These are phyloP conservation scores for Trypanosoma brucei DNA, from an alignment of 208 protist species.

Conservation along the genomic window DNA sequence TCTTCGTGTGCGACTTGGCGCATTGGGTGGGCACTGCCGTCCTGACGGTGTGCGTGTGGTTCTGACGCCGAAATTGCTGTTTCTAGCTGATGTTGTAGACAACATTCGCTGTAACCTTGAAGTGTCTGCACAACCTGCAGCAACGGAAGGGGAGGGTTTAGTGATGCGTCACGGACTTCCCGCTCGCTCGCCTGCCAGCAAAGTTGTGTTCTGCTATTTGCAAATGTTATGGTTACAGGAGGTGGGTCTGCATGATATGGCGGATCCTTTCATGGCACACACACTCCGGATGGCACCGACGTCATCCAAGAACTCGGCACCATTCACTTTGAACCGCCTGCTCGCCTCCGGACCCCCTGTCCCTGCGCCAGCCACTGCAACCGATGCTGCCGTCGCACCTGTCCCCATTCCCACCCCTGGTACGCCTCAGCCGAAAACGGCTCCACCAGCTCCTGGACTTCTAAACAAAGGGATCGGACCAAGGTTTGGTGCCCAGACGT, in stretches of 20 bases:
- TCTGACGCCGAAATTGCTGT: conserved; percentile 48
- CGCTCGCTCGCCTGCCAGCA: conserved; percentile 15
- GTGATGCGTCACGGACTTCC: conserved; percentile 38
- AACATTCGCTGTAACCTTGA: conserved; percentile 31
- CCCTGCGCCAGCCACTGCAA: conserved; percentile 1
- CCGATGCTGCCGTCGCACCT: neutral
- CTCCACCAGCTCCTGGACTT: neutral
- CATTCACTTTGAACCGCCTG: conserved; percentile 24
- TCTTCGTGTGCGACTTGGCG: conserved; percentile 44
- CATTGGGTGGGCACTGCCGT: conserved; percentile 61
- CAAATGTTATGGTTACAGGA: conserved; percentile 71
- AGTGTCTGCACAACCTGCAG: conserved; percentile 10
- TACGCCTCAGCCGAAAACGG: neutral
- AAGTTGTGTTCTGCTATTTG: conserved; percentile 50
- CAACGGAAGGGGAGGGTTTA: neutral
- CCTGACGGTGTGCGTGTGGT: conserved; percentile 47
- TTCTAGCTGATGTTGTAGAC: conserved; percentile 65
- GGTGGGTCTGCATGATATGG: conserved; percentile 39
- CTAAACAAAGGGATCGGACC: neutral
- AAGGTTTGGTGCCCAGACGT: neutral
- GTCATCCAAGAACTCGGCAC: conserved; percentile 1
- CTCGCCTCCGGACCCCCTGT: neutral
- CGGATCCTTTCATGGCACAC: conserved; percentile 12
- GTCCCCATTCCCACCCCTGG: neutral
- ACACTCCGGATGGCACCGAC: conserved; percentile 9